Percentiles rank a stretch among this genome's conserved stretches.
Evolutionary conservation across 495 filamentous ascomycete genomes (phyloP).

Genomic region (Aspergillus affinis): DNA sequence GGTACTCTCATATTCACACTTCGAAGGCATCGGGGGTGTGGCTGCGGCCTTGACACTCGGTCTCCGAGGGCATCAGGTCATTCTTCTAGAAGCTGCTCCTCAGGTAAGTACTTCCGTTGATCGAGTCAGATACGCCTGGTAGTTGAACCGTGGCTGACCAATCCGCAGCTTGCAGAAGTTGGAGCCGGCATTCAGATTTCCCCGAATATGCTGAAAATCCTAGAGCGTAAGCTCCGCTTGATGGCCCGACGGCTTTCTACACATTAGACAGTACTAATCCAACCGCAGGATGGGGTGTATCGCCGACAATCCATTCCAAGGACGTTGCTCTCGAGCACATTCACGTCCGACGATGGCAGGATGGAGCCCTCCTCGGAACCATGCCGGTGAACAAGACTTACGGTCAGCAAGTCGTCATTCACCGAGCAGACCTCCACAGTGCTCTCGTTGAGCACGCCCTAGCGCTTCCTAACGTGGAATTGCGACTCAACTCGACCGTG

Average conservation of each 20-base stretch:
- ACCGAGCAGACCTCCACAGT: constrained; percentile 47
- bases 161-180: constrained; percentile 52
- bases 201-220: constrained; percentile 71
- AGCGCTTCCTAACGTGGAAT: constrained; percentile 34
- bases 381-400: constrained; percentile 44
- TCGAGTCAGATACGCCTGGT: not conserved
- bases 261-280: constrained; percentile 7
- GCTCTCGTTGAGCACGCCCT: constrained; percentile 38
- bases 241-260: not conserved
- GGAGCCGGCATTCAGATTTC: constrained; percentile 80
- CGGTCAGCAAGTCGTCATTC: constrained; percentile 43
- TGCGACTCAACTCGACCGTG: constrained; percentile 38
- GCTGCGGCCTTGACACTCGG: constrained; percentile 61
- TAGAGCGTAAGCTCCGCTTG: constrained; percentile 49
- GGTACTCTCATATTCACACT: not conserved
- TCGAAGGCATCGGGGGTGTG: constrained; percentile 62
- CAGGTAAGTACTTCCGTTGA: constrained; percentile 24
- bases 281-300: constrained; percentile 40
- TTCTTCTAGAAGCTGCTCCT: constrained; percentile 38
- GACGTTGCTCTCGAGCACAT: constrained; percentile 43
- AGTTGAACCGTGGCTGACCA: constrained; percentile 10
- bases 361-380: constrained; percentile 37
- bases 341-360: constrained; percentile 44
- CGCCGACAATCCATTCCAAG: constrained; percentile 39
- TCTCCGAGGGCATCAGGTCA: constrained; percentile 48